Percentiles rank a stretch among this genome's conserved stretches.
These are phyloP conservation scores for Pochonia chlamydosporia DNA, from an alignment of 2,329 filamentous ascomycete species.

Conservation along the genomic window DNA sequence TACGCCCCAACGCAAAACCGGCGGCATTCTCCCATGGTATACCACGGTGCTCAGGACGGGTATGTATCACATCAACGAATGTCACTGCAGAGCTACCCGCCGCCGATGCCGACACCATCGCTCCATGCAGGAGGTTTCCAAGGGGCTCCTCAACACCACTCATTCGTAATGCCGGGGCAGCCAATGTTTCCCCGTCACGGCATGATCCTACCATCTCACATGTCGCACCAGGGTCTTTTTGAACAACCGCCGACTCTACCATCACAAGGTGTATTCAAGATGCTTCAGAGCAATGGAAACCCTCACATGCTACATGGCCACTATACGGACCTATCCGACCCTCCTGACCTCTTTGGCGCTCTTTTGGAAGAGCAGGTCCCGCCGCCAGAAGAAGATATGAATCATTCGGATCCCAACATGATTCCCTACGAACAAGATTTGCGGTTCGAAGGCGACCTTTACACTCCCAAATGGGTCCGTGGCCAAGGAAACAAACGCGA, in stretches of 20 bases:
- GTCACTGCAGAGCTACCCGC: conserved; percentile 32
- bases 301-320: conserved; percentile 61
- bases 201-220: conserved; percentile 47
- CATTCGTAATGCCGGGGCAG: conserved; percentile 48
- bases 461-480: conserved; percentile 78
- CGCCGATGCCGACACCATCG: conserved; percentile 29
- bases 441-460: conserved; percentile 74
- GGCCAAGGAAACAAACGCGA: conserved; percentile 84
- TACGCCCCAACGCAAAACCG: conserved; percentile 53
- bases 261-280: conserved; percentile 68
- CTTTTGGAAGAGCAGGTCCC: conserved; percentile 67
- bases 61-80: conserved; percentile 53
- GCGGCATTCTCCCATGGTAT: conserved; percentile 55
- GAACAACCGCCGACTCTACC: conserved; percentile 57
- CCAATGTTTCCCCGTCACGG: conserved; percentile 48
- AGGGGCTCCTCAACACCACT: conserved; percentile 24
- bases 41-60: conserved; percentile 54
- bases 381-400: conserved; percentile 76
- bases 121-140: conserved; percentile 51
- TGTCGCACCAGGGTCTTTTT: conserved; percentile 46
- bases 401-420: conserved; percentile 68
- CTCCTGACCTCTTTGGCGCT: conserved; percentile 71
- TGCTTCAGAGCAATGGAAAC: conserved; percentile 70
- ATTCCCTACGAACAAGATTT: conserved; percentile 73
- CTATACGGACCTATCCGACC: conserved; percentile 68